Conservation (phyloP, 371 early-diverging fungal genomes). For the Batrachochytrium dendrobatidis region DNA sequence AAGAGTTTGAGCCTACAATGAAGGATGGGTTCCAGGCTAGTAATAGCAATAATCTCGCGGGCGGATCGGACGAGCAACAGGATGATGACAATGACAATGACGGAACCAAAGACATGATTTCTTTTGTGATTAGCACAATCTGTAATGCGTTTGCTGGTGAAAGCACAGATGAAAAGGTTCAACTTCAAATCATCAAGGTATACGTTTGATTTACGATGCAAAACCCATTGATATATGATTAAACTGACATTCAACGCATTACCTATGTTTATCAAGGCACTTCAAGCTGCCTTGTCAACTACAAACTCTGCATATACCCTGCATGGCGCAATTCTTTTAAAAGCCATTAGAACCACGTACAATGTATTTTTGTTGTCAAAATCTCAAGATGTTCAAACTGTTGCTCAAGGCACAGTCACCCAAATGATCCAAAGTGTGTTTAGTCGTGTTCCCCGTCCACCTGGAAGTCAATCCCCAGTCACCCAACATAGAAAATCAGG, state of each 20-base stretch:
- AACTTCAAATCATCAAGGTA: slow-evolving; percentile 67
- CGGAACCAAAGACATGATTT: neutral
- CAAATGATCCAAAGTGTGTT: slow-evolving; percentile 87
- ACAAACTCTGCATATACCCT: slow-evolving; percentile 47
- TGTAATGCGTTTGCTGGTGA: slow-evolving; percentile 52
- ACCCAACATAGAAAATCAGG: no score
- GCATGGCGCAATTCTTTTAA: slow-evolving; percentile 69
- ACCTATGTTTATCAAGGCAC: slow-evolving; percentile 51
- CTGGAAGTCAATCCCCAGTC: no score
- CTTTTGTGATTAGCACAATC: slow-evolving; percentile 39
- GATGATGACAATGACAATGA: neutral
- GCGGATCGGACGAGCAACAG: neutral
- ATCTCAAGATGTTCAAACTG: slow-evolving; percentile 70
- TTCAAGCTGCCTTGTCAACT: slow-evolving; percentile 74
- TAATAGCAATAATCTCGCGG: neutral
- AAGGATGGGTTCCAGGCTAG: neutral
- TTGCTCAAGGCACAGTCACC: slow-evolving; percentile 78
- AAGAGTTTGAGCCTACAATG: neutral
- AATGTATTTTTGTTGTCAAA: slow-evolving; percentile 55
- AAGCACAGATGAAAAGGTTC: slow-evolving; percentile 66
- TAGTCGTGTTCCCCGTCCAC: slow-evolving; percentile 53
- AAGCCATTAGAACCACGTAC: slow-evolving; percentile 61
- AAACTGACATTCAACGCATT: no score
- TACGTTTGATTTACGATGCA: no score
- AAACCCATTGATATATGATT: no score